A percentile compares a stretch with the other conserved stretches of the same genome.
Conservation (phyloP, 805 yeast species). For the Hanseniaspora taiwanica region DNA sequence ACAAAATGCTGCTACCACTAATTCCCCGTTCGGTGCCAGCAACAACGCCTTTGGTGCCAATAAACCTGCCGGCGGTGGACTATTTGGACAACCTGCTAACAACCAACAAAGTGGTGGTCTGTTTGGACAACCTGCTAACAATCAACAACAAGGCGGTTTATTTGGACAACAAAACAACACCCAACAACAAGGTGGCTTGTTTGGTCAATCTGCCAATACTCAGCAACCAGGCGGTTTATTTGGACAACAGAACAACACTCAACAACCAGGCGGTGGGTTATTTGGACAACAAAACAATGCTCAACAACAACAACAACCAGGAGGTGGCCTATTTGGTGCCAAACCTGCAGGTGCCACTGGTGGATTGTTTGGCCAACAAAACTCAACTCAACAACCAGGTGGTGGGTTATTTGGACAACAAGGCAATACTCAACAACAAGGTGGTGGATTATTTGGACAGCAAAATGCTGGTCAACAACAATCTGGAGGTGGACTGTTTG, state of each 20-base stretch:
- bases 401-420: conserved; percentile 28
- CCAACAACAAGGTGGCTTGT: conserved; percentile 27
- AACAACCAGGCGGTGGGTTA: conserved; percentile 20
- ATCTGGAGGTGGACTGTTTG: conserved; percentile 24
- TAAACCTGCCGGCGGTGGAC: conserved; percentile 23
- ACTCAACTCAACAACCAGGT: conserved; percentile 9
- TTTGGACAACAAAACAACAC: conserved; percentile 15
- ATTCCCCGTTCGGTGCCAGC: too few relatives aligned
- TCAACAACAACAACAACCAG: conserved; percentile 8
- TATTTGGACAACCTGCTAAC: conserved; percentile 29
- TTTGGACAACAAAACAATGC: conserved; percentile 13
- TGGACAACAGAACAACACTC: conserved; percentile 12
- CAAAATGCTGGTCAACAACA: conserved; percentile 7
- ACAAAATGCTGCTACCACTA: conserved; percentile 10
- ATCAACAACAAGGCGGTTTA: conserved; percentile 18
- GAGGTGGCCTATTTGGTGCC: conserved; percentile 17
- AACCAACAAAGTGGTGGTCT: conserved; percentile 12
- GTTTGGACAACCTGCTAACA: conserved; percentile 11
- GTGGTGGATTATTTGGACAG: conserved; percentile 26
- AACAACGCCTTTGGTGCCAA: conserved; percentile 30
- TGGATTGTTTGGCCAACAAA: conserved; percentile 24
- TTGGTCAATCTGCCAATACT: conserved; percentile 25
- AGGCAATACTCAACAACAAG: conserved; percentile 9
- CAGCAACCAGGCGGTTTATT: conserved; percentile 11
- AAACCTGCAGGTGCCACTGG: conserved; percentile 12